Percentiles rank a stretch among this genome's conserved stretches.
Conservation (phyloP, 2,329 filamentous ascomycete species). For the Fusarium illudens region DNA sequence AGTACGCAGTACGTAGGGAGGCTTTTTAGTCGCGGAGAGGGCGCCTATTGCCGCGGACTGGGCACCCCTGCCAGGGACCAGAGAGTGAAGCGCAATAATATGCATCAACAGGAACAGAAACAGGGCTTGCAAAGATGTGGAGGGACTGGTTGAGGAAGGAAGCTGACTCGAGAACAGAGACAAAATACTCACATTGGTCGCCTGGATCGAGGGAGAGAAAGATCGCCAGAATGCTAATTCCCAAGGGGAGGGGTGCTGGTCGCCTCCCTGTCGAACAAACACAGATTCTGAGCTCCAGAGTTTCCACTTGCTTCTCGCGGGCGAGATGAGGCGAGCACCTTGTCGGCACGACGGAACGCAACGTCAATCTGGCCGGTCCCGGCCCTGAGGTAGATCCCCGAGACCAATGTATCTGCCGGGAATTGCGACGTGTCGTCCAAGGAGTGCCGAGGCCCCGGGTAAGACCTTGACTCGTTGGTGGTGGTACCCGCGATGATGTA, state of each 20-base stretch:
- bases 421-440: slow-evolving; percentile 1
- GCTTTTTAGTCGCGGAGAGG: slow-evolving; percentile 2
- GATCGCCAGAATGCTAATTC: background rate
- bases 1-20: no score
- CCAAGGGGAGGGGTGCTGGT: background rate
- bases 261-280: background rate
- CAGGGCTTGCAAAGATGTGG: background rate
- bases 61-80: background rate
- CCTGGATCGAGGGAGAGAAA: background rate
- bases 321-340: slow-evolving; percentile 26
- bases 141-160: background rate
- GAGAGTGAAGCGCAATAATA: slow-evolving; percentile 8
- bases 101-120: background rate
- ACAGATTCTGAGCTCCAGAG: background rate
- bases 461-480: background rate
- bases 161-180: background rate
- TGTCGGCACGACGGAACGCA: slow-evolving; percentile 22
- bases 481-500: background rate
- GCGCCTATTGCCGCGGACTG: slow-evolving; percentile 8
- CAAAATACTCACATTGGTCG: slow-evolving; percentile 3
- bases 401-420: slow-evolving; percentile 10
- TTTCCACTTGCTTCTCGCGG: background rate
- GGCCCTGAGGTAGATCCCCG: slow-evolving; percentile 4
- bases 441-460: background rate
- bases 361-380: background rate